Base-by-base conservation (phyloP, 352 stramenopile genomes). In the Phytophthora lateralis region DNA sequence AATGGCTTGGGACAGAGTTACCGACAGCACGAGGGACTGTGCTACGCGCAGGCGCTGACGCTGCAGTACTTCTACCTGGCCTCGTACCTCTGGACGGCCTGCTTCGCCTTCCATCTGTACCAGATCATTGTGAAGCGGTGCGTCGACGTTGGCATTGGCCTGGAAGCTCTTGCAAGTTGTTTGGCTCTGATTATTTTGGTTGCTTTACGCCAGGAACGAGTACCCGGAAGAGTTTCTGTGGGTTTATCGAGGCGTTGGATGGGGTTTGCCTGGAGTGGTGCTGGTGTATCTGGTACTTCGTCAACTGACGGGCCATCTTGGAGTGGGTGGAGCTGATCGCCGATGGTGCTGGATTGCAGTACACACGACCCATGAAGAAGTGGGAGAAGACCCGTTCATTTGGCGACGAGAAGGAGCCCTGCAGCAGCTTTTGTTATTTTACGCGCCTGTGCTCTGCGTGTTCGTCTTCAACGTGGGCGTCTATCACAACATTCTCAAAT, bases 61-160 rank as follows among this genome's bases (percentile, higher is more conserved):
- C 68, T 95, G 37, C 83, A 91, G 65, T 95, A 91, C 60, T 93
- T 90, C 46, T 90, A 89, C 60, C 62, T 95, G 26, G 80, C 86
- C 38, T 92, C 82, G 30, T 93, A 91, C 55, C 63, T 95, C 49
- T 95, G 86, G 86, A 95, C 86, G 0, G 75, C 70, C 2, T 95
- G 86, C 71, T 95, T 95, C 47, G 86, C 86, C 29, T 93, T 93
- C 50, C 82, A 95, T 63, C 72, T 95, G 55, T 95, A 91, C 71
- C 83, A 93, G 64, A 90, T 95, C 76, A 89, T 95, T 46, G 81
- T 91, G 38, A 82, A 88, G 50, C 69, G 78, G 65, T 85, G 32
- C 42, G 76, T 54, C 11, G 11, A 26, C n/a, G 17, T 38, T 48
- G 29, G 2, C 43, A 18, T 12, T 38, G 5, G 1, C 4, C 7